These are phyloP conservation scores for Tephrocybe rancida DNA, from an alignment of 768 basidiomycete species.

Conservation along the genomic window DNA sequence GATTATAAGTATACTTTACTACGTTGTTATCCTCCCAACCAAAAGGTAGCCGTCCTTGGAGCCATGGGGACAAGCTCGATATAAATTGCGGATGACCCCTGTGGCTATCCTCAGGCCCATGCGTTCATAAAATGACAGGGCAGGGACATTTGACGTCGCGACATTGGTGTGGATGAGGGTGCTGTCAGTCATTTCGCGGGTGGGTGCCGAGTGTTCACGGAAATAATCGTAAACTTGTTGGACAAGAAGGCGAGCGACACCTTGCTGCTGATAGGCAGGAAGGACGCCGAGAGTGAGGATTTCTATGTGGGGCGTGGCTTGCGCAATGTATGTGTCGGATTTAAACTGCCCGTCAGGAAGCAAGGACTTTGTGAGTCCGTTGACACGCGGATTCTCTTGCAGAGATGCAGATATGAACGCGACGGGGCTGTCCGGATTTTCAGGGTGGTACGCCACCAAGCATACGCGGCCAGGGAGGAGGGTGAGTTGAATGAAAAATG, in stretches of 20 bases:
- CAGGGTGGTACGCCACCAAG: conserved; percentile 38
- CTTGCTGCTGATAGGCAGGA: conserved; percentile 42
- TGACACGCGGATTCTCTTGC: conserved; percentile 25
- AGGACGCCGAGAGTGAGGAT: conserved; percentile 56
- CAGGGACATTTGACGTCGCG: conserved; percentile 41
- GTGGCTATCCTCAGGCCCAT: conserved; percentile 40
- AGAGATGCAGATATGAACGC: conserved; percentile 47
- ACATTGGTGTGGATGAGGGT: conserved; percentile 45
- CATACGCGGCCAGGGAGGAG: conserved; percentile 41
- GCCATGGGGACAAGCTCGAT: conserved; percentile 34
- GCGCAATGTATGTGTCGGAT: conserved; percentile 10
- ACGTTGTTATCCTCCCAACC: conserved; percentile 30
- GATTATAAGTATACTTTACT: conserved; percentile 2
- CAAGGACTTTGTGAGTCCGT: conserved; percentile 6
- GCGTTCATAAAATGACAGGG: conserved; percentile 44
- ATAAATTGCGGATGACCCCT: conserved; percentile 38
- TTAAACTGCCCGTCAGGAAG: conserved; percentile 12
- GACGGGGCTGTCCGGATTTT: conserved; percentile 31
- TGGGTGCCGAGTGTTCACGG: conserved; percentile 24
- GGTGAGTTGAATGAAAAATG: conserved; percentile 50
- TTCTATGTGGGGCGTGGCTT: conserved; percentile 37
- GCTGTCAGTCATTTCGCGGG: conserved; percentile 21
- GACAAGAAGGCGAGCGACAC: conserved; percentile 46
- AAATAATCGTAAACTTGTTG: conserved; percentile 30
- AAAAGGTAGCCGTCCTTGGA: conserved; percentile 47